Evolutionary conservation across 2,329 filamentous ascomycete species (phyloP), one percentile per base, ranked within the genome.

Genomic region (Cercospora citrullina): DNA sequence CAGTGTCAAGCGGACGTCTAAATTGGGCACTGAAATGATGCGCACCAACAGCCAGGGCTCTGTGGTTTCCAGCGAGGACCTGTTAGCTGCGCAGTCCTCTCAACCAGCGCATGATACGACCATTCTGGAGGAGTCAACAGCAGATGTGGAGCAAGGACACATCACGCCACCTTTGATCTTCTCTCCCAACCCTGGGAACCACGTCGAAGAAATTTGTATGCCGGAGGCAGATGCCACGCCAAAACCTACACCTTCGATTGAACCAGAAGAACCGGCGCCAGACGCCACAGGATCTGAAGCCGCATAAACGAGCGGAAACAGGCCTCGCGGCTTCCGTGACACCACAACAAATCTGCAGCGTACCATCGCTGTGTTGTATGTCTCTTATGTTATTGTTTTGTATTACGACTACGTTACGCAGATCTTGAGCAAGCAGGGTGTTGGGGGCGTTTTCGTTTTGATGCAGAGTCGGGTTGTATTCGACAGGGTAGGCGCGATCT

Each of bases 11-110:
- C 80, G 81, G 2, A 79, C 79, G 64, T 97, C 93, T 0, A 97
- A 97, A 79, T 86, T 98, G 1, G 93, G 93, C 1, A 95, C 93
- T 60, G 94, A 98, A 79, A 97, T 98, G 94, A 94, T 97, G 92
- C 89, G 94, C 59, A 96, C 94, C 21, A 96, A 97, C 78, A 97
- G 93, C 76, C 91, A 94, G 74, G 94, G 96, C 60, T 97, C 94
- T 75, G 87, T 84, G 48, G 81, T 85, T 57, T 84, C 82, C 7
- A 77, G 82, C 30, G 83, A 85, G 55, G 83, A 84, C 58, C 71
- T 81, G 61, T 72, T 77, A 18, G 68, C 71, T n/a, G 66, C 71
- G 2, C 58, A 60, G 31, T 58, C 57, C 14, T 33, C 68, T n/a
- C 63, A 51, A n/a, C 45, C 59, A 8, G 66, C 66, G 45, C 63